Base-by-base conservation (phyloP, 768 basidiomycete genomes). In the Tricholoma sp. region DNA sequence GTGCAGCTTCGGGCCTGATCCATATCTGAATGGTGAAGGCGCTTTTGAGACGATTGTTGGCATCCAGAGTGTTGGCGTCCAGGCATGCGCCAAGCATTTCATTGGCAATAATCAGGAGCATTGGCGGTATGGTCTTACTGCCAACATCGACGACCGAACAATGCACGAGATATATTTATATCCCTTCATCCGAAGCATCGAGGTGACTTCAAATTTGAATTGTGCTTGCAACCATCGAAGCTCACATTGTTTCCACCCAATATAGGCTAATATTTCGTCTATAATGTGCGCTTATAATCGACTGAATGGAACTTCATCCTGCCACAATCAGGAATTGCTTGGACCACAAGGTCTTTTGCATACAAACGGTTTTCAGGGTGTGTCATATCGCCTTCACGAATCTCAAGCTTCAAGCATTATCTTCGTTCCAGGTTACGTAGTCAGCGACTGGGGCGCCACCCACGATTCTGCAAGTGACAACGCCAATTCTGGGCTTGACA, bases 1-100 rank as follows among this genome's bases (percentile, higher is more conserved):
- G 24, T 24, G 17, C 24, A 79, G 77, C 54, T 79, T 78, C 58
- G 79, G 84, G 29, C 81, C 77, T 3, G 86, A 88, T 68, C 85
- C 86, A 1, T 87, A 81, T 63, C 74, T 88, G 8, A 76, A 75
- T 51, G 85, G 86, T 6, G 83, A 83, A 68, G 82, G 76, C 11
- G 78, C 82, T 0, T 82, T 77, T 57, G 77, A 83, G 63, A 85
- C 83, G 0, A 76, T 87, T 50, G 68, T 73, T 2, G 85, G 85
- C 1, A 75, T 86, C 9, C 85, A 88, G 61, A 76, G 75, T 59
- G 72, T 76, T 37, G 84, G 84, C 12, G 83, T 86, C 15, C 80
- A 81, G 59, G 83, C 84, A 0, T 81, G 79, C 54, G 77, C 79
- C 0, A 84, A 84, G 56, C 83, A 83, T 61, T 71, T 77, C 39